Percentiles rank a stretch among this genome's conserved stretches.
phyloP scores from a whole-genome alignment of 2,329 filamentous ascomycete genomes.

The Aureobasidium sp. region DNA sequence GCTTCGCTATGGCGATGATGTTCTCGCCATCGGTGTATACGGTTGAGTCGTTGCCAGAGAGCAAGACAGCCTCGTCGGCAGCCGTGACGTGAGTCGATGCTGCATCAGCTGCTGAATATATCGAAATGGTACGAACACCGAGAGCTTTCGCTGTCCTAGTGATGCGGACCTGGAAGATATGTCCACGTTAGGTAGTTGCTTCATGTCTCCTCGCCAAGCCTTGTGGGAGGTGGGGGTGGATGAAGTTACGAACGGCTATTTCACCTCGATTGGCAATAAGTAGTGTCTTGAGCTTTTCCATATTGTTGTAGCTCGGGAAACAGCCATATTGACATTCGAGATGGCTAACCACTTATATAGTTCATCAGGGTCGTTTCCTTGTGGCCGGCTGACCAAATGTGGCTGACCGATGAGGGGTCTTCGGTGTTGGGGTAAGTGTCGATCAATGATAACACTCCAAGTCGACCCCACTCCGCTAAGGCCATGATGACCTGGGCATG shows the following conservation, averaged over 20 bases:
- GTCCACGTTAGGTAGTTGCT: conserved; percentile 2
- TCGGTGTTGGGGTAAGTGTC: not conserved
- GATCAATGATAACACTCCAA: conserved; percentile 7
- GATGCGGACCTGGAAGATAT: conserved; percentile 33
- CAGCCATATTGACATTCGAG: not conserved
- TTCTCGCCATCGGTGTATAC: conserved; percentile 41
- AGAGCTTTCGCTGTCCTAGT: conserved; percentile 43
- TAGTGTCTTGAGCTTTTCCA: conserved; percentile 41
- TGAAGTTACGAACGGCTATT: conserved; percentile 12
- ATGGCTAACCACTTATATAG: not conserved
- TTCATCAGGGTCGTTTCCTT: not conserved
- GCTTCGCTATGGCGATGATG: conserved; percentile 45
- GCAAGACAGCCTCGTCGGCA: conserved; percentile 45
- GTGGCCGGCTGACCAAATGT: not conserved
- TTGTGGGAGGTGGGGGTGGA: not conserved
- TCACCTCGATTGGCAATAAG: conserved; percentile 49
- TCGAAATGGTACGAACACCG: conserved; percentile 44
- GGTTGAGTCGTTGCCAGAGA: conserved; percentile 39
- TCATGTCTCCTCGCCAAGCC: not conserved
- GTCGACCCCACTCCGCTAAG: not conserved
- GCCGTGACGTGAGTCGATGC: conserved; percentile 45
- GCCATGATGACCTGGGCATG: not conserved
- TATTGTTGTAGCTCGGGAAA: conserved; percentile 14
- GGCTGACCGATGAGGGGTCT: conserved; percentile 3
- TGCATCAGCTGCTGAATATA: conserved; percentile 51